phyloP scores from a whole-genome alignment of 2,329 filamentous ascomycete genomes.

The Calonectria hawksworthii region DNA sequence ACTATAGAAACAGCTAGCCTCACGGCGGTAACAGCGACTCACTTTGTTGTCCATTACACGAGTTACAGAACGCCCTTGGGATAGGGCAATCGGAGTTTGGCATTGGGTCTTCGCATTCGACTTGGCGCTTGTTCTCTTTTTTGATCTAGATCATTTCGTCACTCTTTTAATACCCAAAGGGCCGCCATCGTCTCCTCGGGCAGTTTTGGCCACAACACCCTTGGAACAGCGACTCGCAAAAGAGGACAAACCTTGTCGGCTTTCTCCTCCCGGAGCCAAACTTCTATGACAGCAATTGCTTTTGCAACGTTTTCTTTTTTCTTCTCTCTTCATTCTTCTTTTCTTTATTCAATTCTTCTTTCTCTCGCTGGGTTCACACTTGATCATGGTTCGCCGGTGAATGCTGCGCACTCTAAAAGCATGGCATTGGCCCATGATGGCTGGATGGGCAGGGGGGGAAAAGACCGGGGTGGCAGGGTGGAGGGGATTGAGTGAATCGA shows the following conservation, averaged over 20 bases:
- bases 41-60: slow-evolving; percentile 12
- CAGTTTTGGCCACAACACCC: slow-evolving; percentile 30
- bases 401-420: slow-evolving; percentile 25
- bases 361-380: slow-evolving; percentile 20
- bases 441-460: slow-evolving; percentile 22
- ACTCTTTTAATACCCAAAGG: slow-evolving; percentile 36
- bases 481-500: slow-evolving; percentile 10
- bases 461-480: slow-evolving; percentile 16
- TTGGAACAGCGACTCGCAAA: slow-evolving; percentile 38
- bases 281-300: slow-evolving; percentile 16
- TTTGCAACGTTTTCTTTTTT: slow-evolving; percentile 20
- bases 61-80: slow-evolving; percentile 13
- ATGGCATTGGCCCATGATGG: slow-evolving; percentile 27
- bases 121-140: slow-evolving; percentile 17
- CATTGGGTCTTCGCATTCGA: slow-evolving; percentile 3
- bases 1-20: slow-evolving; percentile 39
- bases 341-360: slow-evolving; percentile 29
- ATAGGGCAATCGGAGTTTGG: slow-evolving; percentile 5
- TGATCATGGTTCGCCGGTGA: slow-evolving; percentile 6
- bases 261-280: slow-evolving; percentile 29
- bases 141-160: slow-evolving; percentile 25
- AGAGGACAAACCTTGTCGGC: slow-evolving; percentile 37
- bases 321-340: slow-evolving; percentile 18
- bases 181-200: slow-evolving; percentile 33
- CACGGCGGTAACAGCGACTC: slow-evolving; percentile 27